A percentile compares a stretch with the other conserved stretches of the same genome.
phyloP scores from a whole-genome alignment of 2,329 filamentous ascomycete genomes.

The Xylaria digitata region DNA sequence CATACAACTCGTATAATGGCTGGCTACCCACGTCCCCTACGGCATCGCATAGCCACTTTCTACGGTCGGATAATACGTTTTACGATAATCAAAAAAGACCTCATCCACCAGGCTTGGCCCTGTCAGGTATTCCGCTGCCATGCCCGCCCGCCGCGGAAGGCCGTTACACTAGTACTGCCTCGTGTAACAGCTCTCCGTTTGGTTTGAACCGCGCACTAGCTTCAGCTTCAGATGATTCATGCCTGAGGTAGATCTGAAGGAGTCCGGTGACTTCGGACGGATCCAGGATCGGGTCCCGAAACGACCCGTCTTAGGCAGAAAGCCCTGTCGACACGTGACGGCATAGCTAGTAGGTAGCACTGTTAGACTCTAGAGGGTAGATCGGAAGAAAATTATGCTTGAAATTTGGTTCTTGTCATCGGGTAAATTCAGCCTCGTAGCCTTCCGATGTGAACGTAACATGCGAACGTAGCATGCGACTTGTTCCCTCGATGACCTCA shows the following conservation, averaged over 20 bases:
- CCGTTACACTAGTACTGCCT: conserved; percentile 13
- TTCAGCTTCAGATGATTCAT: conserved; percentile 27
- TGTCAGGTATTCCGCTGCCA: neutral
- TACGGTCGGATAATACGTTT: conserved; percentile 20
- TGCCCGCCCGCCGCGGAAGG: conserved; percentile 3
- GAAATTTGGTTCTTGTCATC: conserved; percentile 8
- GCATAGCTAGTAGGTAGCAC: conserved; percentile 6
- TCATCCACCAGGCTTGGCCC: neutral
- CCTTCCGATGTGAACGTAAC: conserved; percentile 15
- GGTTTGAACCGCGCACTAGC: conserved; percentile 10
- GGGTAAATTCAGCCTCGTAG: conserved; percentile 21
- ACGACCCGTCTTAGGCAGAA: conserved; percentile 17
- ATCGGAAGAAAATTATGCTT: neutral
- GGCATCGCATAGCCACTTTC: conserved; percentile 11
- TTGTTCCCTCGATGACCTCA: conserved; percentile 20
- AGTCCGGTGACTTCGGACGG: neutral
- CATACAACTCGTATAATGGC: conserved; percentile 7
- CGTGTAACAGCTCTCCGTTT: conserved; percentile 22
- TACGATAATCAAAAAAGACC: conserved; percentile 22
- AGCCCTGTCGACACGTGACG: conserved; percentile 2
- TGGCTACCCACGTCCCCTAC: neutral
- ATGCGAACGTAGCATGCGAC: conserved; percentile 21
- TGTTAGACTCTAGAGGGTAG: conserved; percentile 5
- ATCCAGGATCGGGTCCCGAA: conserved; percentile 7
- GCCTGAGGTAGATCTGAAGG: conserved; percentile 19